Percentiles rank a stretch among this genome's conserved stretches.
These are phyloP conservation scores for Neurospora tetraspora DNA, from an alignment of 495 filamentous ascomycete genomes.

Conservation along the genomic window DNA sequence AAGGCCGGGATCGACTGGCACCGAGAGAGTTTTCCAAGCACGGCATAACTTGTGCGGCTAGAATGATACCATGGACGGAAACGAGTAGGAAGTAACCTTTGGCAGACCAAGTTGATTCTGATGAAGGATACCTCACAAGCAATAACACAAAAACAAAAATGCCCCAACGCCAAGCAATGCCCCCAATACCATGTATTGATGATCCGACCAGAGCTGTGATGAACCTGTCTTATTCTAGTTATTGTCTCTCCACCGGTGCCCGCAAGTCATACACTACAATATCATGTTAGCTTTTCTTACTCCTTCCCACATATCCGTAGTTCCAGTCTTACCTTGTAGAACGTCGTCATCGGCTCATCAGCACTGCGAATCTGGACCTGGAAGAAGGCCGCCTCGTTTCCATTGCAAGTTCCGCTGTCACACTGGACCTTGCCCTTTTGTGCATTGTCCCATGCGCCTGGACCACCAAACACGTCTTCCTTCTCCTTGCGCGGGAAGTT, in stretches of 20 bases:
- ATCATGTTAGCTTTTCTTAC: slow-evolving; percentile 9
- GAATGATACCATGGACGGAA: background rate
- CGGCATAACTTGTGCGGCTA: background rate
- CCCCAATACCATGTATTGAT: slow-evolving; percentile 9
- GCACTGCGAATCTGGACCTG: slow-evolving; percentile 96
- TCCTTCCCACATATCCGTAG: background rate
- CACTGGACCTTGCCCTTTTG: slow-evolving; percentile 72
- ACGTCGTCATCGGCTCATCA: slow-evolving; percentile 96
- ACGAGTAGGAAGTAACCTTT: background rate
- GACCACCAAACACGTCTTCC: slow-evolving; percentile 85
- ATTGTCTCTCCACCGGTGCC: slow-evolving; percentile 48
- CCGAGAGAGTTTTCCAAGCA: slow-evolving; percentile 18
- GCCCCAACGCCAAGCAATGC: slow-evolving; percentile 19
- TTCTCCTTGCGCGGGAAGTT: slow-evolving; percentile 70
- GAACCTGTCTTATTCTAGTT: slow-evolving; percentile 11
- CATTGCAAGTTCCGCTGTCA: slow-evolving; percentile 61
- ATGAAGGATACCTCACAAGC: slow-evolving; percentile 4
- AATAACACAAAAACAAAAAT: slow-evolving; percentile 5
- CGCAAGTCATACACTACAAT: slow-evolving; percentile 49
- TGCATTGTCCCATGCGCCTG: slow-evolving; percentile 80
- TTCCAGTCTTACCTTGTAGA: slow-evolving; percentile 62
- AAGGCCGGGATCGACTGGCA: slow-evolving; percentile 39
- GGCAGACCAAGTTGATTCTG: background rate
- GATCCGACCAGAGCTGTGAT: background rate
- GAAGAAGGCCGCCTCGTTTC: slow-evolving; percentile 79